These are phyloP conservation scores for Spathaspora hagerdaliae DNA, from an alignment of 805 yeast species.

Conservation along the genomic window DNA sequence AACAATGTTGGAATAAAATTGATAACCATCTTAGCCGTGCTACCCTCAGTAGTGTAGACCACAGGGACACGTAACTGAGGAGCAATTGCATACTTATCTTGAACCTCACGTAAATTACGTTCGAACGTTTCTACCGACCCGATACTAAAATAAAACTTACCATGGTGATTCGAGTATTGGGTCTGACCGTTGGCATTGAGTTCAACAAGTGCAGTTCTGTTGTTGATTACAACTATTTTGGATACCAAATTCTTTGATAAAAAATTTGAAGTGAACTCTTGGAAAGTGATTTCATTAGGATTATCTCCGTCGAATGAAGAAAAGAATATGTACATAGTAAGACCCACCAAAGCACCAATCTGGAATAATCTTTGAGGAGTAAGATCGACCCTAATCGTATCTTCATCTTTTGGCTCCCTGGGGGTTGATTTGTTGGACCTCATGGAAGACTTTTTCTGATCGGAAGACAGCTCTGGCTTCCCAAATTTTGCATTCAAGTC, in stretches of 20 bases:
- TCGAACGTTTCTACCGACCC: constrained; percentile 92
- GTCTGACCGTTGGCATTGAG: constrained; percentile 58
- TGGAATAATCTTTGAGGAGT: constrained; percentile 24
- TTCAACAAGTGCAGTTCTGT: constrained; percentile 67
- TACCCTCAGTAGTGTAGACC: constrained; percentile 68
- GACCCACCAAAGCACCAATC: constrained; percentile 27
- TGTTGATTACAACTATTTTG: constrained; percentile 71
- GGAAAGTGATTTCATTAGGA: constrained; percentile 71
- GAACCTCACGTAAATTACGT: constrained; percentile 69
- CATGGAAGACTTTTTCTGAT: neutral
- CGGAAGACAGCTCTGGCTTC: neutral
- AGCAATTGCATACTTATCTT: constrained; percentile 61
- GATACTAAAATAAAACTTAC: constrained; percentile 55
- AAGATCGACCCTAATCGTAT: constrained; percentile 13
- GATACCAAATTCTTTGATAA: constrained; percentile 76
- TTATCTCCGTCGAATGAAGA: constrained; percentile 14
- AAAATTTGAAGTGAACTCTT: constrained; percentile 76
- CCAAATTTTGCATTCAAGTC: constrained; percentile 3
- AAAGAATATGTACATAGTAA: constrained; percentile 20
- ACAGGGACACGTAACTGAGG: constrained; percentile 74
- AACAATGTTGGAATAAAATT: constrained; percentile 87
- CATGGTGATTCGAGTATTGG: constrained; percentile 32
- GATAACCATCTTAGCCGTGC: constrained; percentile 55
- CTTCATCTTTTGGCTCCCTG: constrained; percentile 3
- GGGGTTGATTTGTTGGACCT: neutral